phyloP scores from a whole-genome alignment of 139 green algal species.

The Axilococcus clingmanii region DNA sequence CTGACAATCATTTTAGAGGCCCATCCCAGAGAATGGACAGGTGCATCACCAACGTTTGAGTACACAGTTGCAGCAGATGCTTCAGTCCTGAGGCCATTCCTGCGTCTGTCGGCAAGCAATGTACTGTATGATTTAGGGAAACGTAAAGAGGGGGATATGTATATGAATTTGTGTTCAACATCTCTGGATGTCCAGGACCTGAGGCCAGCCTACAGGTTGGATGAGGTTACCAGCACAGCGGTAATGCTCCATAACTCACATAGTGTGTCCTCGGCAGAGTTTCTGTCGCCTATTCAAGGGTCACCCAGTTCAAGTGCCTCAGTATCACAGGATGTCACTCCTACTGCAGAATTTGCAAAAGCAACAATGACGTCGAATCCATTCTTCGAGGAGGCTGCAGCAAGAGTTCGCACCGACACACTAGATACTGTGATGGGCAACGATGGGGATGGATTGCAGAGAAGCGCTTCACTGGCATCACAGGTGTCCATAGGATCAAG shows the following conservation, averaged over 20 bases:
- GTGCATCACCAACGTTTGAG: not conserved
- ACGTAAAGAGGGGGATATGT: conserved; percentile 11
- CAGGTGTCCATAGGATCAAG: not conserved
- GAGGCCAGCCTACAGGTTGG: conserved; percentile 24
- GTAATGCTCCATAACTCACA: not conserved
- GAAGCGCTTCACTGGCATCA: conserved; percentile 6
- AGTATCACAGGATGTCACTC: too few relatives aligned
- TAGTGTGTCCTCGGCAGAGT: too few relatives aligned
- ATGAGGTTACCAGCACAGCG: not conserved
- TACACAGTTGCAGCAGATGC: conserved; percentile 4
- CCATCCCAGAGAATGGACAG: conserved; percentile 27
- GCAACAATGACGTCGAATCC: too few relatives aligned
- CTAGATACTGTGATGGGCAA: too few relatives aligned
- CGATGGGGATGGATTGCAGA: not conserved
- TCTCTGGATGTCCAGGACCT: conserved; percentile 32
- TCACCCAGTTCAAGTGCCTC: too few relatives aligned
- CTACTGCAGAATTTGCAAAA: too few relatives aligned
- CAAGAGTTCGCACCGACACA: too few relatives aligned
- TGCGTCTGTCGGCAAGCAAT: conserved; percentile 1
- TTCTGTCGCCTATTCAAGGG: not conserved
- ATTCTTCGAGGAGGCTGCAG: too few relatives aligned
- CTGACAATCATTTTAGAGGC: conserved; percentile 28
- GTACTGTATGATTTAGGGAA: conserved; percentile 33
- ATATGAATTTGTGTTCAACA: conserved; percentile 27
- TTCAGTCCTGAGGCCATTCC: conserved; percentile 11